Evolutionary conservation across 2,329 filamentous ascomycete species (phyloP).

Genomic region (Neonectria hederae): DNA sequence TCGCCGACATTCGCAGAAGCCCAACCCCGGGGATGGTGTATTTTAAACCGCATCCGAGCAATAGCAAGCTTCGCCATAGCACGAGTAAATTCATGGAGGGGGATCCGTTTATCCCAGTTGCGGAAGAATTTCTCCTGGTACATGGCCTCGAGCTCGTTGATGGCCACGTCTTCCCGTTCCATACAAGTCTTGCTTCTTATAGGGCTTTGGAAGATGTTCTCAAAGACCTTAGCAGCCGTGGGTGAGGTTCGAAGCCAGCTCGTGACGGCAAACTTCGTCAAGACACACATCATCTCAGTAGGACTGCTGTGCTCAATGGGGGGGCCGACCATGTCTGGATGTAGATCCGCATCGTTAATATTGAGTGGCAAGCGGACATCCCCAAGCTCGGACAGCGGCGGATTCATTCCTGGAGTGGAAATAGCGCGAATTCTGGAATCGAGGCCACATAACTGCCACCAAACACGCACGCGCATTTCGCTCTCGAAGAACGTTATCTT

Average conservation of each 20-base stretch:
- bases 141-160: conserved; percentile 42
- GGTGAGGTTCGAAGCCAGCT: conserved; percentile 40
- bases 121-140: conserved; percentile 36
- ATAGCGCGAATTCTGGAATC: conserved; percentile 26
- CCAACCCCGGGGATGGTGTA: conserved; percentile 41
- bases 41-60: conserved; percentile 44
- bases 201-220: conserved; percentile 21
- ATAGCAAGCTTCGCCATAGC: conserved; percentile 38
- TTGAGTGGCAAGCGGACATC: conserved; percentile 59
- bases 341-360: conserved; percentile 63
- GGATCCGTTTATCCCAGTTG: conserved; percentile 41
- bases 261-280: conserved; percentile 44
- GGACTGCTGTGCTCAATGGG: conserved; percentile 58
- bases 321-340: conserved; percentile 58
- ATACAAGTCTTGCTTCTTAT: conserved; percentile 16
- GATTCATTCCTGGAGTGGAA: conserved; percentile 14
- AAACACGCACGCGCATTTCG: conserved; percentile 43
- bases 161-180: conserved; percentile 31
- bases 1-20: not conserved
- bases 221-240: conserved; percentile 31
- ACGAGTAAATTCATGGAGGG: conserved; percentile 39
- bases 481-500: conserved; percentile 37
- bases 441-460: conserved; percentile 41
- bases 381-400: conserved; percentile 17
- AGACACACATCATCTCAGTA: conserved; percentile 63